These are phyloP conservation scores for Pythium myriotylum DNA, from an alignment of 352 stramenopile genomes.

Conservation along the genomic window DNA sequence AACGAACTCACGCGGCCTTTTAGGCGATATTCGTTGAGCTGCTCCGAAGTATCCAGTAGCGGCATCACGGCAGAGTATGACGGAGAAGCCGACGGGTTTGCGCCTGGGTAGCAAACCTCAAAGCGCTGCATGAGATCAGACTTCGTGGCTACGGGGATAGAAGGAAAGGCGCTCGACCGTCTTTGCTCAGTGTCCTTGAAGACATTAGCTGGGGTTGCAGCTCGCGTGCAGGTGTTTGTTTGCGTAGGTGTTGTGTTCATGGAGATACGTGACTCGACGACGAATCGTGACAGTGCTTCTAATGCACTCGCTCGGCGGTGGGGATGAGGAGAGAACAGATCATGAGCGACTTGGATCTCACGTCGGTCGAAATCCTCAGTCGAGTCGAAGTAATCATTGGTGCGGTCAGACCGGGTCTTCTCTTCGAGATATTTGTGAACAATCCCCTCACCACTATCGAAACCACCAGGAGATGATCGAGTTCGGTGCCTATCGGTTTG, in stretches of 20 bases:
- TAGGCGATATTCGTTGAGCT: not conserved
- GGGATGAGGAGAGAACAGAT: conserved; percentile 62
- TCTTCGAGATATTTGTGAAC: no score
- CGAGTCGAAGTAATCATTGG: conserved; percentile 33
- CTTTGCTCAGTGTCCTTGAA: no score
- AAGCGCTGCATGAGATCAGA: conserved; percentile 28
- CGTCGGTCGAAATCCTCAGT: conserved; percentile 35
- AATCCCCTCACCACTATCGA: no score
- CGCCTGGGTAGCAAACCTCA: conserved; percentile 21
- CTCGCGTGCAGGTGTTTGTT: no score
- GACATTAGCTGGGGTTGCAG: no score
- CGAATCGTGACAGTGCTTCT: conserved; percentile 48
- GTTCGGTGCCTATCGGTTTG: no score
- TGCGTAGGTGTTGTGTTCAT: no score
- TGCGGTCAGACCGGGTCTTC: no score
- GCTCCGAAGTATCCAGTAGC: conserved; percentile 6
- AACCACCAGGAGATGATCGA: not conserved
- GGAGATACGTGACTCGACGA: conserved; percentile 27
- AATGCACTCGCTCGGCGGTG: conserved; percentile 52
- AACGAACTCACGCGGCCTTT: not conserved
- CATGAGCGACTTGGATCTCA: conserved; percentile 57
- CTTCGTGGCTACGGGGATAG: conserved; percentile 25
- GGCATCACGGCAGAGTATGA: not conserved
- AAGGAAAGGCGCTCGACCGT: no score
- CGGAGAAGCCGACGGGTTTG: conserved; percentile 16